Conservation (phyloP, 495 filamentous ascomycete genomes). For the Aspergillus sparsus region DNA sequence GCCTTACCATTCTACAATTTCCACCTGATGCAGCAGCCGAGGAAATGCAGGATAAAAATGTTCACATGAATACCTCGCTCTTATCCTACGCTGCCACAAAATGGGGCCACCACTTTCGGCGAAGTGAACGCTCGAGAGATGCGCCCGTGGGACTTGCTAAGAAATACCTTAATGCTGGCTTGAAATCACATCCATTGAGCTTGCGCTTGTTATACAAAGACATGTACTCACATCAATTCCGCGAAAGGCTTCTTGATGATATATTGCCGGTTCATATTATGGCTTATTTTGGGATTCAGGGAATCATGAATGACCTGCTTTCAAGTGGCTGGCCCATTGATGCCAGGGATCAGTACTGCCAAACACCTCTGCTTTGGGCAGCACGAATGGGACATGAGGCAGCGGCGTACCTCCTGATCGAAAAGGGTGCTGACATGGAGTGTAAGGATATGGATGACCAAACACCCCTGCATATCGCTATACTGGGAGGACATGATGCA, state of each 20-base stretch:
- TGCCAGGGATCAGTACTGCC: neutral
- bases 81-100: constrained; percentile 1
- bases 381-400: neutral
- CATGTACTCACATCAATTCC: neutral
- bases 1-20: constrained; percentile 15
- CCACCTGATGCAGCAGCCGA: neutral
- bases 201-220: neutral
- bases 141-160: constrained; percentile 1
- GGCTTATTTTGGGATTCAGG: neutral
- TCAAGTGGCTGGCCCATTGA: neutral
- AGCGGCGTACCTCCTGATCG: neutral
- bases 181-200: neutral
- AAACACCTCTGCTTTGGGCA: constrained; percentile 1
- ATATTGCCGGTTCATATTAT: neutral
- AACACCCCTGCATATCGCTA: constrained; percentile 3
- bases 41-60: too few species aligned
- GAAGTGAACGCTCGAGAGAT: constrained; percentile 1
- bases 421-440: neutral
- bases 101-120: constrained; percentile 10
- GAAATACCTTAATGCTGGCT: neutral
- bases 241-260: neutral
- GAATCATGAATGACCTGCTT: neutral
- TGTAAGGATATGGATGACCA: neutral
- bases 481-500: neutral
- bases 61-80: neutral